phyloP scores from a whole-genome alignment of 2,329 filamentous ascomycete genomes.

The Colletotrichum tamarilloi region DNA sequence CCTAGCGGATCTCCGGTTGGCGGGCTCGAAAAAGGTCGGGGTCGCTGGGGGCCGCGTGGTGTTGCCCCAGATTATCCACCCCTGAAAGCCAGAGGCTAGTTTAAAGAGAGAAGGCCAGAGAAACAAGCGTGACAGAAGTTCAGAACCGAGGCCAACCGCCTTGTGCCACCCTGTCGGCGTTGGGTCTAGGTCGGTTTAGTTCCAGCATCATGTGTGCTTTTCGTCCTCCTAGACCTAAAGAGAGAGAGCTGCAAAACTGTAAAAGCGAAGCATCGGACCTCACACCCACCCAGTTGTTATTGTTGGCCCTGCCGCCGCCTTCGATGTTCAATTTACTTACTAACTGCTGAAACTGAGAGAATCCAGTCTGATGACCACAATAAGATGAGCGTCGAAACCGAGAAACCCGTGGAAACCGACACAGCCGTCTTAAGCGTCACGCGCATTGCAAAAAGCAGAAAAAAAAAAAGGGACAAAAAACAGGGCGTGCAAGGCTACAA shows the following conservation, averaged over 20 bases:
- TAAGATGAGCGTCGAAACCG: not conserved
- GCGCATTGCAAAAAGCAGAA: not conserved
- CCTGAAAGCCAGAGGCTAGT: not conserved
- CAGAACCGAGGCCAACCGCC: slow-evolving; percentile 28
- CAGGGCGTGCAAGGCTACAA: not conserved
- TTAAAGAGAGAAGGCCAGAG: not conserved
- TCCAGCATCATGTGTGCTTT: not conserved
- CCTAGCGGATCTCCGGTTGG: slow-evolving; percentile 27
- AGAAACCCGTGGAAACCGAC: not conserved
- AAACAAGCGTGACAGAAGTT: not conserved
- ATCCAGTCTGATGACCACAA: not conserved
- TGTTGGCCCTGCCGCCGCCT: no score
- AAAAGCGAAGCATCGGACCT: not conserved
- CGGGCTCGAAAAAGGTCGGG: not conserved
- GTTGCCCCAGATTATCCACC: slow-evolving; percentile 32
- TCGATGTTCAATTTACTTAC: not conserved
- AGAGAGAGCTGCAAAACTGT: not conserved
- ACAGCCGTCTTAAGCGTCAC: not conserved
- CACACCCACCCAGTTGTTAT: not conserved
- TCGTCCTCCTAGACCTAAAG: not conserved
- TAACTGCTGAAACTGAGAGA: not conserved
- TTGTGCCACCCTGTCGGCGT: slow-evolving; percentile 9
- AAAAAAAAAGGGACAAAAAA: not conserved
- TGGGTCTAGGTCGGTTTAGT: not conserved
- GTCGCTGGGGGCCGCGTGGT: slow-evolving; percentile 22